Conservation (phyloP, 2,329 filamentous ascomycete genomes). For the Alternaria sp. region DNA sequence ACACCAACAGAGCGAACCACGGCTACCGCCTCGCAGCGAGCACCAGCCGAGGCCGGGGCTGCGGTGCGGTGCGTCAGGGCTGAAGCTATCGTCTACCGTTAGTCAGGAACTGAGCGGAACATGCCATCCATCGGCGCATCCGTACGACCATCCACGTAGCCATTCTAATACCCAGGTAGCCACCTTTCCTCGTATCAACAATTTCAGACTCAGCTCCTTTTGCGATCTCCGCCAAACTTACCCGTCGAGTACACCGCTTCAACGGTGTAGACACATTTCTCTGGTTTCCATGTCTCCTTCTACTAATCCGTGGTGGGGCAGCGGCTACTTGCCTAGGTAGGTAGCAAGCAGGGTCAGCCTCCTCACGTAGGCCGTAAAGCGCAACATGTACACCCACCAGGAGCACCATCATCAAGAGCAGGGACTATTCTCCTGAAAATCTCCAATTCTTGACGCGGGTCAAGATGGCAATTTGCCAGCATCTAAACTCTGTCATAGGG, state of each 20-base stretch:
- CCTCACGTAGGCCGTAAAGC: neutral
- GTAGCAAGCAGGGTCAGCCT: neutral
- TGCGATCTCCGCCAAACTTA: neutral
- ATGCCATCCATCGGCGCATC: neutral
- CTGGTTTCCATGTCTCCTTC: neutral
- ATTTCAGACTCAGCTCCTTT: neutral
- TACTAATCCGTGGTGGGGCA: neutral
- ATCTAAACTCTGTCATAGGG: neutral
- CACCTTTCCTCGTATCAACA: neutral
- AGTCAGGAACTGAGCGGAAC: slow-evolving; percentile 1
- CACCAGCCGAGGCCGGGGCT: neutral
- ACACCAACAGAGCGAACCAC: neutral
- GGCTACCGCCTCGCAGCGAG: neutral
- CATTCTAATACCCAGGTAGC: neutral
- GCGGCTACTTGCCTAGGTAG: neutral
- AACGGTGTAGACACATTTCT: neutral
- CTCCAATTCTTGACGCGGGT: neutral
- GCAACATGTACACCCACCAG: neutral
- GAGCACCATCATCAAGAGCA: neutral
- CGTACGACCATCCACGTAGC: neutral
- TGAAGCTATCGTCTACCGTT: neutral
- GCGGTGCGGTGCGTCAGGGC: neutral
- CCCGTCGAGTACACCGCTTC: neutral
- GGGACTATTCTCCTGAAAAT: neutral
- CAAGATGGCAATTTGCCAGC: neutral